These are phyloP conservation scores for Cryptosporidium ubiquitum DNA, from an alignment of 169 alveolate species.

Conservation along the genomic window DNA sequence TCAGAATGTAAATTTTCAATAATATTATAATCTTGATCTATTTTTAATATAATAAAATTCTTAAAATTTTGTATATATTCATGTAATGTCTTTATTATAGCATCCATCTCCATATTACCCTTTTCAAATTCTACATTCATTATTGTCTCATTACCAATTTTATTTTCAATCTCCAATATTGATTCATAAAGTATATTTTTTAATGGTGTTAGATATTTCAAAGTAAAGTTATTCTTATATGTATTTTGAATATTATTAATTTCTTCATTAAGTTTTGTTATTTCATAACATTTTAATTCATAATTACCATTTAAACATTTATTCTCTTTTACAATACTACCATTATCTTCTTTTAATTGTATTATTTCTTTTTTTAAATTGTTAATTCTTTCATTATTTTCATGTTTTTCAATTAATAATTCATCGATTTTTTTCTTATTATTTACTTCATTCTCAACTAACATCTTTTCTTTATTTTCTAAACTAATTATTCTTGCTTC, in stretches of 20 bases:
- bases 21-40: slow-evolving; percentile 21
- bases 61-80: slow-evolving; percentile 43
- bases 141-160: background rate
- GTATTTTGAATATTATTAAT: background rate
- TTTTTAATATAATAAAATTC: background rate
- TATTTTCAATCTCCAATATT: slow-evolving; percentile 8
- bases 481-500: slow-evolving; percentile 33
- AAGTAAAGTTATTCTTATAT: slow-evolving; percentile 30
- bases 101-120: slow-evolving; percentile 27
- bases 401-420: slow-evolving; percentile 15
- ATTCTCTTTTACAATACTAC: slow-evolving; percentile 33
- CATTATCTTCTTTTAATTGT: slow-evolving; percentile 21
- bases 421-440: slow-evolving; percentile 32
- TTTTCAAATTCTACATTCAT: slow-evolving; percentile 42
- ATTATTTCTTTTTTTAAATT: slow-evolving; percentile 12
- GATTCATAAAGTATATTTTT: slow-evolving; percentile 37
- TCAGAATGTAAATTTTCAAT: slow-evolving; percentile 52
- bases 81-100: slow-evolving; percentile 34
- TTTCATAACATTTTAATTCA: slow-evolving; percentile 50
- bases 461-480: slow-evolving; percentile 21
- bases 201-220: slow-evolving; percentile 41
- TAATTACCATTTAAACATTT: slow-evolving; percentile 30
- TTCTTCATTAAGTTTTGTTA: slow-evolving; percentile 59
- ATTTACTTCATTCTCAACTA: slow-evolving; percentile 32
- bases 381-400: background rate